Percentiles rank a stretch among this genome's conserved stretches.
phyloP scores from a whole-genome alignment of 177 flowering plant genomes.

The Telopea speciosissima region DNA sequence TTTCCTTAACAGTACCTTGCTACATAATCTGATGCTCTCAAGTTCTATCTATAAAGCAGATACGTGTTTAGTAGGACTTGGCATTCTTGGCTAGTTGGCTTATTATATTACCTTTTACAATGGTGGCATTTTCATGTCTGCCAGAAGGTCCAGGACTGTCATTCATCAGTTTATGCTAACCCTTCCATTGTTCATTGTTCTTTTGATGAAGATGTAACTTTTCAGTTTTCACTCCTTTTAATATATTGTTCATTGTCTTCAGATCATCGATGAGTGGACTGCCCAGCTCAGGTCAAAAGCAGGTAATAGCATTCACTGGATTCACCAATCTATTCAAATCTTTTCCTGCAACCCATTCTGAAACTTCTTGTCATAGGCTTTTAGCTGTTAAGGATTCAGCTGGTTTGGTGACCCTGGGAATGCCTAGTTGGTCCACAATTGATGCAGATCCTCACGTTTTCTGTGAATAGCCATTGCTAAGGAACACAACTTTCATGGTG shows the following conservation, averaged over 20 bases:
- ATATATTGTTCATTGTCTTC: constrained; percentile 17
- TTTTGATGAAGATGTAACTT: too few relatives aligned
- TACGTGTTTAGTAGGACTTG: too few relatives aligned
- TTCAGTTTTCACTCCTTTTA: background rate
- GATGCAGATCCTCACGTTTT: too few relatives aligned
- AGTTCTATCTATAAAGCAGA: background rate
- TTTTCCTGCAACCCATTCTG: too few relatives aligned
- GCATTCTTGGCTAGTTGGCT: too few relatives aligned
- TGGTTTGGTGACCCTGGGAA: background rate
- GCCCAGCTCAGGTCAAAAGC: constrained; percentile 56
- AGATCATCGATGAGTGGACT: constrained; percentile 87
- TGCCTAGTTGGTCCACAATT: background rate
- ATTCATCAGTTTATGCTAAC: too few relatives aligned
- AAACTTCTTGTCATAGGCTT: background rate
- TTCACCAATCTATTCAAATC: background rate
- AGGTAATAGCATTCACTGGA: constrained; percentile 29
- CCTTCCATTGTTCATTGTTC: too few relatives aligned
- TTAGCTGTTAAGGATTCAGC: background rate
- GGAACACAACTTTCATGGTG: too few relatives aligned
- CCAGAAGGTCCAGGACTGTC: too few relatives aligned
- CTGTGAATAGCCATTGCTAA: too few relatives aligned
- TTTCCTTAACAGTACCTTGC: constrained; percentile 13
- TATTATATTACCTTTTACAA: too few relatives aligned
- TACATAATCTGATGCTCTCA: constrained; percentile 11
- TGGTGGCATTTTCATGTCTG: too few relatives aligned